These are phyloP conservation scores for Boletus austroedulis DNA, from an alignment of 1,284 basidiomycete genomes.

Conservation along the genomic window DNA sequence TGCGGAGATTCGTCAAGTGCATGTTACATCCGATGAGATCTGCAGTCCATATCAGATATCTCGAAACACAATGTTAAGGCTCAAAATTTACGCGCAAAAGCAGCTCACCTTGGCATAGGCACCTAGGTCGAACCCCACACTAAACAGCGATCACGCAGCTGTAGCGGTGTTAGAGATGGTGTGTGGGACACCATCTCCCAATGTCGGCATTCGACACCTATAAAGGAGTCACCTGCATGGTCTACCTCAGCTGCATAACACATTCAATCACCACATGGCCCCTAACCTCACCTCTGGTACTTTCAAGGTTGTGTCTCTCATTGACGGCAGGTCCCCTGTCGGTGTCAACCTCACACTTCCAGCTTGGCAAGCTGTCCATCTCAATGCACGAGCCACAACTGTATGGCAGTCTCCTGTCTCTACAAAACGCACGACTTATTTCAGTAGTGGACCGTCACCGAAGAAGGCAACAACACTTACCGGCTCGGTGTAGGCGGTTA, in stretches of 20 bases:
- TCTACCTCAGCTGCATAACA: too few relatives aligned
- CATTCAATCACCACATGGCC: not conserved
- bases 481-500: not conserved
- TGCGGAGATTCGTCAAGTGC: too few relatives aligned
- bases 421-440: not conserved
- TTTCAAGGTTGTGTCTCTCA: not conserved
- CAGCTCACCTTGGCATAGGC: too few relatives aligned
- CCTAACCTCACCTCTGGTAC: not conserved
- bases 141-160: too few relatives aligned
- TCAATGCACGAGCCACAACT: not conserved
- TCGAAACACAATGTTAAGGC: too few relatives aligned
- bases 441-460: not conserved
- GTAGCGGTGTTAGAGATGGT: too few relatives aligned
- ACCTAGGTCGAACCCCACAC: too few relatives aligned
- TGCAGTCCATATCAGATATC: too few relatives aligned
- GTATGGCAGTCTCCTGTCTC: not conserved
- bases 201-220: not conserved
- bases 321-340: not conserved
- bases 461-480: not conserved
- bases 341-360: not conserved
- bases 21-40: too few relatives aligned
- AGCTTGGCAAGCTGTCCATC: not conserved
- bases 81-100: too few relatives aligned
- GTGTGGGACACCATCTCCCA: too few relatives aligned
- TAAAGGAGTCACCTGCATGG: not conserved